A percentile compares a stretch with the other conserved stretches of the same genome.
Conservation (phyloP, 1,284 basidiomycete species). For the Pyrrhoderma lamaoense region DNA sequence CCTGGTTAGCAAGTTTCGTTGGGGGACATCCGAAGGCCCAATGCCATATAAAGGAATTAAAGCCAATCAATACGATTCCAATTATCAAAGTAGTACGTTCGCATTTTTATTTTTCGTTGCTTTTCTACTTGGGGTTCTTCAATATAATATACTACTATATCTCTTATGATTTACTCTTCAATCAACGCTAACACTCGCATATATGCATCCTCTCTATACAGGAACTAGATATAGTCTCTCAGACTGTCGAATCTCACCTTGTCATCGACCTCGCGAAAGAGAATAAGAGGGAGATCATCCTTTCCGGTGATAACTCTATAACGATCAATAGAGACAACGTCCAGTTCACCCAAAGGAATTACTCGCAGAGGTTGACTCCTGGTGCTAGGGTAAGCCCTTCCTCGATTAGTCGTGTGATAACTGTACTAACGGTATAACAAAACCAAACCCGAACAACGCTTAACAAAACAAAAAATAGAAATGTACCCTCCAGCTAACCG, state of each 20-base stretch:
- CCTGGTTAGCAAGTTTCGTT: constrained; percentile 10
- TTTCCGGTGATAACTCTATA: neutral
- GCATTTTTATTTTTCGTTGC: neutral
- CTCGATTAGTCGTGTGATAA: too few relatives aligned
- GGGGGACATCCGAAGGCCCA: neutral
- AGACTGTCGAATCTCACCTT: neutral
- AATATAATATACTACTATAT: too few relatives aligned
- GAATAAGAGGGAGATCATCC: neutral
- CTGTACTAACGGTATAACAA: too few relatives aligned
- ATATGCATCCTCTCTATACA: too few relatives aligned
- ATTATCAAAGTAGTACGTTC: neutral
- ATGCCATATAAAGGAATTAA: neutral
- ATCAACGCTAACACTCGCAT: too few relatives aligned
- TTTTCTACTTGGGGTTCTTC: too few relatives aligned
- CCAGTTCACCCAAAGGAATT: neutral
- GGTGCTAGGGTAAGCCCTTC: too few relatives aligned
- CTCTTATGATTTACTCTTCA: too few relatives aligned
- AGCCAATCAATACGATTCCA: constrained; percentile 1
- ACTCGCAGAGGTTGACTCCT: neutral
- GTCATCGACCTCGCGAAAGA: constrained; percentile 1
- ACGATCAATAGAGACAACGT: neutral
- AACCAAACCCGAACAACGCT: too few relatives aligned
- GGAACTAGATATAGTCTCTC: constrained; percentile 3
- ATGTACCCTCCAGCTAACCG: too few relatives aligned
- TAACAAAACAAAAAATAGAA: too few relatives aligned